Percentiles rank a stretch among this genome's conserved stretches.
phyloP scores from a whole-genome alignment of 495 filamentous ascomycete species.

The Penicillium waksmanii region DNA sequence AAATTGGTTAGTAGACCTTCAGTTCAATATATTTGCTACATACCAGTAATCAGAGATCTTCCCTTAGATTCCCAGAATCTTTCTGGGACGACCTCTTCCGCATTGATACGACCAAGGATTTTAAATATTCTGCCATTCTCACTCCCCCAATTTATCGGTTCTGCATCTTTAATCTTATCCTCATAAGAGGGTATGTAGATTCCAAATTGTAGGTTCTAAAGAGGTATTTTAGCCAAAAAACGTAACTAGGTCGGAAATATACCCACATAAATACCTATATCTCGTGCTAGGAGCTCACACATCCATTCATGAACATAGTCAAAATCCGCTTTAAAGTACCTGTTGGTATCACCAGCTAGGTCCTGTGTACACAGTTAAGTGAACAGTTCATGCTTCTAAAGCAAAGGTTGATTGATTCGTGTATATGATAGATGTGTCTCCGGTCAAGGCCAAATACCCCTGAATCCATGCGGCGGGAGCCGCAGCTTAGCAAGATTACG shows the following conservation, averaged over 20 bases:
- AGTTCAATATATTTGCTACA: too few species aligned
- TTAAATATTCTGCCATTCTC: not conserved
- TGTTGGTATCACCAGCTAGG: too few species aligned
- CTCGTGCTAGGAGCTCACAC: not conserved
- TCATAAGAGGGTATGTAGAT: not conserved
- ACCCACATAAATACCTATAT: not conserved
- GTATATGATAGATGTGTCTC: too few species aligned
- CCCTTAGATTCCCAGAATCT: not conserved
- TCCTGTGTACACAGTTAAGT: too few species aligned
- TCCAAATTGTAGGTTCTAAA: not conserved
- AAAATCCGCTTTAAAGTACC: not conserved
- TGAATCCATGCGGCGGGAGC: too few species aligned
- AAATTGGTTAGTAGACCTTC: not conserved
- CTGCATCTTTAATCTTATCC: not conserved
- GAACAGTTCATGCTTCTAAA: too few species aligned
- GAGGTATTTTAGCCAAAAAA: too few species aligned
- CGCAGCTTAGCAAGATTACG: too few species aligned
- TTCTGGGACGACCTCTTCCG: not conserved
- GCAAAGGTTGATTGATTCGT: too few species aligned
- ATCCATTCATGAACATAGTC: not conserved
- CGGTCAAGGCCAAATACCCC: too few species aligned
- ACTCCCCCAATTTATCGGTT: not conserved
- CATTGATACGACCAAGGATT: not conserved
- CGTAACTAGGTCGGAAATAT: too few species aligned
- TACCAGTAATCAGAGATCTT: not conserved